Percentiles rank a stretch among this genome's conserved stretches.
Conservation (phyloP, 176 grass and related monocot genomes). For the Echinochloa phyllopogon region DNA sequence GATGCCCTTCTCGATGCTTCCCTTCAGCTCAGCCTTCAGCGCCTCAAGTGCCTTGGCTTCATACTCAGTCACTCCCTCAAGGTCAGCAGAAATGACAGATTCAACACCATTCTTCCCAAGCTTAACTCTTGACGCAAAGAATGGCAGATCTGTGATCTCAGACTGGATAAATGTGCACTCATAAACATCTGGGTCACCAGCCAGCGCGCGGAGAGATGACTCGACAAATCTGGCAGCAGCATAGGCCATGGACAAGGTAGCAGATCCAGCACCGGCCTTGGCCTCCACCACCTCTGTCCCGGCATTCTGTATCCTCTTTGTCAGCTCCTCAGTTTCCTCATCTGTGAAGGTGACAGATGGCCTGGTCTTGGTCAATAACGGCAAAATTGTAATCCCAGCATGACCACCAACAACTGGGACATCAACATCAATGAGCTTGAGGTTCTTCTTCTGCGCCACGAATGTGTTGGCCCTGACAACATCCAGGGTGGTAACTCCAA, state of each 20-base stretch:
- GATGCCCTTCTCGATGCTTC: slow-evolving; percentile 76
- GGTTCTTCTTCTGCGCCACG: slow-evolving; percentile 72
- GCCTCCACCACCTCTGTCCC: slow-evolving; percentile 83
- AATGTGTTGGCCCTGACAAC: slow-evolving; percentile 79
- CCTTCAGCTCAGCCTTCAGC: slow-evolving; percentile 70
- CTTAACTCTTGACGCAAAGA: slow-evolving; percentile 79
- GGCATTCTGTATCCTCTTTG: slow-evolving; percentile 76
- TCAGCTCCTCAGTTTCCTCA: slow-evolving; percentile 63
- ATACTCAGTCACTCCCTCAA: slow-evolving; percentile 64
- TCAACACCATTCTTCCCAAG: slow-evolving; percentile 68
- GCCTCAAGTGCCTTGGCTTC: slow-evolving; percentile 68
- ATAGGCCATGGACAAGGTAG: slow-evolving; percentile 74
- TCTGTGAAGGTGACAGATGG: slow-evolving; percentile 66
- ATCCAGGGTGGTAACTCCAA: slow-evolving; percentile 77
- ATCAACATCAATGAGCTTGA: slow-evolving; percentile 73
- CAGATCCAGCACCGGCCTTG: slow-evolving; percentile 69
- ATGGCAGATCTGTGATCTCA: slow-evolving; percentile 67
- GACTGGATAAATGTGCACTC: slow-evolving; percentile 72
- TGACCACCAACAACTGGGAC: slow-evolving; percentile 80
- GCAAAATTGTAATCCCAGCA: slow-evolving; percentile 78
- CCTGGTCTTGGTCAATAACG: slow-evolving; percentile 64
- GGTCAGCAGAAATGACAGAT: slow-evolving; percentile 53
- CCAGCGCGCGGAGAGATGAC: slow-evolving; percentile 60
- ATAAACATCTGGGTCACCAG: slow-evolving; percentile 73
- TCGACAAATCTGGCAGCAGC: slow-evolving; percentile 68